Evolutionary conservation across 164 flowering plant species (phyloP).

Genomic region (Vitis rotundifolia): DNA sequence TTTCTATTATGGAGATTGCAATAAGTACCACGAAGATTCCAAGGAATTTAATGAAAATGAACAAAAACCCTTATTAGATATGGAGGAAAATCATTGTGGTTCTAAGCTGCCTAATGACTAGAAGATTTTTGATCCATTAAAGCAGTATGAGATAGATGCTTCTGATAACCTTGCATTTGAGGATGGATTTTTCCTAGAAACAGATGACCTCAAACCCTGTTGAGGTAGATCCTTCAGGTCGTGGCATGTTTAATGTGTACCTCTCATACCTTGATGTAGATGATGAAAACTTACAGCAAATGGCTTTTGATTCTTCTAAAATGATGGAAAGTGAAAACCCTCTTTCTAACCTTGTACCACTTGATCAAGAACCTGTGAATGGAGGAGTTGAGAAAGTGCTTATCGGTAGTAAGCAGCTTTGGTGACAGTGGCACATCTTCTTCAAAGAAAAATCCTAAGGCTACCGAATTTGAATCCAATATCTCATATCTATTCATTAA

Average conservation of each 20-base stretch:
- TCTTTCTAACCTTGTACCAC: conserved; percentile 13
- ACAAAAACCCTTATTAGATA: conserved; percentile 24
- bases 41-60: conserved; percentile 20
- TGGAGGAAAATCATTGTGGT: conserved; percentile 5
- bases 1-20: conserved; percentile 11
- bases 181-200: conserved; percentile 43
- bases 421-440: conserved; percentile 39
- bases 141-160: conserved; percentile 26
- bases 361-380: conserved; percentile 17
- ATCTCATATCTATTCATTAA: conserved; percentile 31
- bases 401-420: conserved; percentile 11
- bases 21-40: conserved; percentile 21
- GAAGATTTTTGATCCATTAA: conserved; percentile 22
- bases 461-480: conserved; percentile 24
- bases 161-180: conserved; percentile 15
- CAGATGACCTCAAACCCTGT: conserved; percentile 35
- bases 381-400: conserved; percentile 14
- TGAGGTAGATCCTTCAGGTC: conserved; percentile 28
- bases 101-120: conserved; percentile 11
- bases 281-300: conserved; percentile 23
- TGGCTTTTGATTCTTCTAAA: conserved; percentile 27
- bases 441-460: conserved; percentile 33
- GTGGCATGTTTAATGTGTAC: conserved; percentile 48
- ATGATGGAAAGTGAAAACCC: conserved; percentile 19
- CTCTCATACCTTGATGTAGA: conserved; percentile 42